phyloP scores from a whole-genome alignment of 805 yeast species.

The Lipomyces sp. region DNA sequence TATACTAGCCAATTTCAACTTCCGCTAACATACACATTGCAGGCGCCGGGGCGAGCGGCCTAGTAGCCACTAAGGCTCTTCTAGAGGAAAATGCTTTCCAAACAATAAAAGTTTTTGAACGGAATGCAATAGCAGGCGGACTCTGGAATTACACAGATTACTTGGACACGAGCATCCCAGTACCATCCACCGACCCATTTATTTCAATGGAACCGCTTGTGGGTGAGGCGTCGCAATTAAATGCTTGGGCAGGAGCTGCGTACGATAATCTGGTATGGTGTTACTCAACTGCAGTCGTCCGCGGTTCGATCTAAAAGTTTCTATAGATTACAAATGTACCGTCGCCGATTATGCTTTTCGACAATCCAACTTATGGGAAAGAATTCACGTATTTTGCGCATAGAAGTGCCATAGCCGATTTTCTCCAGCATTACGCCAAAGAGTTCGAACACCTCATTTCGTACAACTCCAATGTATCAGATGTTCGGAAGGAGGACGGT shows the following conservation, averaged over 20 bases:
- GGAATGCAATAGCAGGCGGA: conserved; percentile 69
- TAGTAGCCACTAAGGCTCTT: conserved; percentile 66
- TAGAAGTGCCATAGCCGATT: conserved; percentile 64
- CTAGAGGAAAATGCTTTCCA: conserved; percentile 54
- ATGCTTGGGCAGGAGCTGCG: conserved; percentile 59
- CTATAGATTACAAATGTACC: conserved; percentile 65
- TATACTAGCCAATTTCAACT: background rate
- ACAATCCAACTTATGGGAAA: conserved; percentile 53
- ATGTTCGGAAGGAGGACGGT: conserved; percentile 46
- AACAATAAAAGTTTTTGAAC: conserved; percentile 63
- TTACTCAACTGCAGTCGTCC: background rate
- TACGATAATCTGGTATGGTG: conserved; percentile 58
- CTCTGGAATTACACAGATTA: conserved; percentile 67
- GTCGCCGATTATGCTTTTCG: conserved; percentile 67
- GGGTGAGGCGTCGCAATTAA: conserved; percentile 36
- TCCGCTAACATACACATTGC: background rate
- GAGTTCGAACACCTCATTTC: conserved; percentile 50
- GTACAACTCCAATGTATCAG: conserved; percentile 56
- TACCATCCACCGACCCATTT: conserved; percentile 46
- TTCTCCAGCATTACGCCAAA: conserved; percentile 61
- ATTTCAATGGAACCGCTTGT: conserved; percentile 36
- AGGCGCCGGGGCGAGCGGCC: conserved; percentile 37
- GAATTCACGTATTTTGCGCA: conserved; percentile 58
- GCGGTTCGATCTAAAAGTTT: background rate
- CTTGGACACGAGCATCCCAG: conserved; percentile 40